Evolutionary conservation across 768 basidiomycete genomes (phyloP).

Genomic region (Gloeostereum incarnatum): DNA sequence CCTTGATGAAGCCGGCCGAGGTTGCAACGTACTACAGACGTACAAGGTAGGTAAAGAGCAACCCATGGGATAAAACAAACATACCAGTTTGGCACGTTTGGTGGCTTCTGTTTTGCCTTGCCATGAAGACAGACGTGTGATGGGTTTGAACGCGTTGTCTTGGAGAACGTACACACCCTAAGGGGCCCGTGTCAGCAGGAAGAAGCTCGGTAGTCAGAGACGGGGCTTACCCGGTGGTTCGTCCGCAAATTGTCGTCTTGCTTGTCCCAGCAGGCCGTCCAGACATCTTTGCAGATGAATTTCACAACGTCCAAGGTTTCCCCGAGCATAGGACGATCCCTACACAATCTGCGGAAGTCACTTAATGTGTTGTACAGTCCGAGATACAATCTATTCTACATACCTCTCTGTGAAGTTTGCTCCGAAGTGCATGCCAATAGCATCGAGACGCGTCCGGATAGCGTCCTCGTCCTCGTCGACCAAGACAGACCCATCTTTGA

Average conservation of each 20-base stretch:
- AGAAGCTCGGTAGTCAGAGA: background rate
- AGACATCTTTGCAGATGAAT: constrained; percentile 95
- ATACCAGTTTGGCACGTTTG: constrained; percentile 60
- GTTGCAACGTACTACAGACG: constrained; percentile 69
- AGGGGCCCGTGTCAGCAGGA: background rate
- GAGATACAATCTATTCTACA: constrained; percentile 10
- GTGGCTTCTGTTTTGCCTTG: constrained; percentile 68
- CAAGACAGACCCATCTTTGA: constrained; percentile 14
- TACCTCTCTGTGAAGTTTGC: constrained; percentile 82
- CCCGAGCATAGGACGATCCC: constrained; percentile 63
- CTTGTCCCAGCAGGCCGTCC: constrained; percentile 86
- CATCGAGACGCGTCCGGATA: constrained; percentile 59
- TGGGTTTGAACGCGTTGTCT: constrained; percentile 84
- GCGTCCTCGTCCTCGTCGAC: constrained; percentile 70
- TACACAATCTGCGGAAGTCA: constrained; percentile 66
- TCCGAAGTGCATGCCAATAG: constrained; percentile 81
- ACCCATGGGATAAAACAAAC: too few relatives aligned
- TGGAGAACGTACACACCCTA: constrained; percentile 93
- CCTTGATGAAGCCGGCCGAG: constrained; percentile 77
- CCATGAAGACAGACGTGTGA: constrained; percentile 74
- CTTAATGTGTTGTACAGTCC: too few relatives aligned
- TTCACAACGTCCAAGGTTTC: constrained; percentile 89
- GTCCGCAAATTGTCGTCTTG: constrained; percentile 94
- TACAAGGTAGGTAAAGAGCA: background rate
- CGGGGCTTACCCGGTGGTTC: constrained; percentile 79